Percentiles rank a stretch among this genome's conserved stretches.
Conservation (phyloP, 257 asterid species). For the Solanum megistacrolobum region DNA sequence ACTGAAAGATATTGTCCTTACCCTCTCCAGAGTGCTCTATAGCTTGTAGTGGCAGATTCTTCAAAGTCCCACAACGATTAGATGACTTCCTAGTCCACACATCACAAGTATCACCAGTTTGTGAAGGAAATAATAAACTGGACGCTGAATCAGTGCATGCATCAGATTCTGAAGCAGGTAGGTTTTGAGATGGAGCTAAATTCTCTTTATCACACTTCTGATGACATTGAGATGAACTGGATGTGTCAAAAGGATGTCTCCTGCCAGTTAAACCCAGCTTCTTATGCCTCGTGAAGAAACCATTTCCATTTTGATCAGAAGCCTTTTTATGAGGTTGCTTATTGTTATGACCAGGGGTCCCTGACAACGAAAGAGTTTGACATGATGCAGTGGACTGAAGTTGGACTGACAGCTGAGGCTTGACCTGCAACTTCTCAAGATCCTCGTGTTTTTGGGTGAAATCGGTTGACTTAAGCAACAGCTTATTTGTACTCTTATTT, state of each 20-base stretch:
- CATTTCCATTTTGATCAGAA: conserved; percentile 10
- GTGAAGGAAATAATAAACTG: conserved; percentile 7
- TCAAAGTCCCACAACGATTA: neutral
- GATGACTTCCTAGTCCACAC: neutral
- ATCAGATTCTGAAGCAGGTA: conserved; percentile 5
- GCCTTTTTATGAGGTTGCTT: conserved; percentile 7
- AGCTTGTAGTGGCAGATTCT: conserved; percentile 18
- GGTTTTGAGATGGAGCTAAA: conserved; percentile 9
- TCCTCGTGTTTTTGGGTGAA: conserved; percentile 12
- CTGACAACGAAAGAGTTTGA: neutral
- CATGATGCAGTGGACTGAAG: neutral
- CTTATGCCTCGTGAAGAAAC: conserved; percentile 17
- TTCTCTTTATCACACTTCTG: conserved; percentile 37
- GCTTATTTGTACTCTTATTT: conserved; percentile 2
- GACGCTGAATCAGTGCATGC: neutral
- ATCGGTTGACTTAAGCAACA: conserved; percentile 5
- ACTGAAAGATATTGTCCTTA: neutral
- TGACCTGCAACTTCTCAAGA: conserved; percentile 5
- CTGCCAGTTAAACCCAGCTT: conserved; percentile 29
- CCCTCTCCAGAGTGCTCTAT: conserved; percentile 9
- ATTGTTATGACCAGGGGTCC: conserved; percentile 2
- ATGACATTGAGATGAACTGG: conserved; percentile 6
- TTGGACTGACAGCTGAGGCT: conserved; percentile 5
- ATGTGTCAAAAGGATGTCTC: conserved; percentile 9
- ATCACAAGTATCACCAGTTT: conserved; percentile 3